These are phyloP conservation scores for Picochlorum sp. DNA, from an alignment of 139 green algal genomes.

Conservation along the genomic window DNA sequence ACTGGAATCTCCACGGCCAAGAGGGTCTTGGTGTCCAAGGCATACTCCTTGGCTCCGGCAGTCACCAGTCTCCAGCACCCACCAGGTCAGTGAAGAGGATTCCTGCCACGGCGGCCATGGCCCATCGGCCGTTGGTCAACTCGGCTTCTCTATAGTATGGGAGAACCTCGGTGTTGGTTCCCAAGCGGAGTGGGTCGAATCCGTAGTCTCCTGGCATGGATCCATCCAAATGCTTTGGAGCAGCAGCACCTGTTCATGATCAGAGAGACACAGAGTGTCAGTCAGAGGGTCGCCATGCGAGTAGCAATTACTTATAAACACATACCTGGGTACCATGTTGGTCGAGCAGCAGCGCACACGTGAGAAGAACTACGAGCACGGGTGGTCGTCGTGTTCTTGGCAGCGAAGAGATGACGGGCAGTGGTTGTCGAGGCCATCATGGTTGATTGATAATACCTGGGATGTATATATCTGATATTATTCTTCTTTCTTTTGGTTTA, in stretches of 20 bases:
- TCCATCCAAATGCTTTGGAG: constrained; percentile 11
- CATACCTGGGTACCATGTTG: constrained; percentile 8
- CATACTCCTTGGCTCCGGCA: constrained; percentile 48
- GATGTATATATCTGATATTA: too few species aligned
- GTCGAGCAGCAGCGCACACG: constrained; percentile 2
- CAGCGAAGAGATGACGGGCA: too few species aligned
- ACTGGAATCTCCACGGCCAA: constrained; percentile 52
- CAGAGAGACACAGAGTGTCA: neutral
- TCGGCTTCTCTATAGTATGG: constrained; percentile 71
- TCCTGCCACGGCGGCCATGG: constrained; percentile 75
- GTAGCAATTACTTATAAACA: neutral
- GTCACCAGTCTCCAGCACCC: constrained; percentile 66
- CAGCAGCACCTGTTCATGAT: constrained; percentile 1
- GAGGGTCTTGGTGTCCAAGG: constrained; percentile 42
- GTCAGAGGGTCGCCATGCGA: too few species aligned
- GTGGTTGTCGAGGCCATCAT: neutral
- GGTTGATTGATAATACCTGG: neutral
- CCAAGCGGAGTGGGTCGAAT: constrained; percentile 33
- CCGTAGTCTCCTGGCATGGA: constrained; percentile 17
- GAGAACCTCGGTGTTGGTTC: constrained; percentile 13
- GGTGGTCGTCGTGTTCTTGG: too few species aligned
- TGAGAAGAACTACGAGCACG: neutral
- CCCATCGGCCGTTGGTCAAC: constrained; percentile 81
- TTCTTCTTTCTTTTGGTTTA: too few species aligned
- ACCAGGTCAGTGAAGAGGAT: constrained; percentile 54